Conservation (phyloP, 345 rosid species). For the Physaria fendleri region DNA sequence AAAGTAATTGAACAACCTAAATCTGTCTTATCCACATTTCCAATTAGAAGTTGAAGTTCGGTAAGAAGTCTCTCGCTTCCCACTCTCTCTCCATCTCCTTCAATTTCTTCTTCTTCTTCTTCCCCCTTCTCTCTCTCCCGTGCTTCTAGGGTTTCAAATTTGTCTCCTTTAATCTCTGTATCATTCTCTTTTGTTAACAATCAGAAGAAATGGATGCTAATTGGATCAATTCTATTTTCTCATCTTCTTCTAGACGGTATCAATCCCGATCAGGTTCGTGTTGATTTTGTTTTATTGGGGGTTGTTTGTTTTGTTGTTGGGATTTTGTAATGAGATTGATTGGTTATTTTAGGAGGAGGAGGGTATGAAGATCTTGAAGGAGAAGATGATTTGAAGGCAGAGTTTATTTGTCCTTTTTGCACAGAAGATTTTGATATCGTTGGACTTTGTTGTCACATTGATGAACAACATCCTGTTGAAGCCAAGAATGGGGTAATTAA, state of each 20-base stretch:
- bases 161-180: neutral
- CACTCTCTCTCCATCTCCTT: slow-evolving; percentile 21
- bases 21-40: neutral
- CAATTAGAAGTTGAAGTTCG: slow-evolving; percentile 15
- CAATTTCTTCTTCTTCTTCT: neutral
- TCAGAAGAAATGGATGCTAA: slow-evolving; percentile 23
- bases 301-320: neutral
- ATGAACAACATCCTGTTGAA: slow-evolving; percentile 87
- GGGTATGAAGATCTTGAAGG: slow-evolving; percentile 48
- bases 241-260: slow-evolving; percentile 22
- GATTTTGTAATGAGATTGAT: neutral
- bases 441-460: slow-evolving; percentile 83
- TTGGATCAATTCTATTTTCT: slow-evolving; percentile 31
- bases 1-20: neutral
- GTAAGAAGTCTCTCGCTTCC: slow-evolving; percentile 26
- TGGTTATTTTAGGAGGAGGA: slow-evolving; percentile 38
- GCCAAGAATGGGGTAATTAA: slow-evolving; percentile 65
- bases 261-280: slow-evolving; percentile 31
- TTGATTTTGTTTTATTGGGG: neutral
- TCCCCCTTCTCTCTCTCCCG: neutral
- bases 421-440: slow-evolving; percentile 80
- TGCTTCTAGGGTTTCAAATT: slow-evolving; percentile 19
- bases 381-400: slow-evolving; percentile 57
- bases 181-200: neutral
- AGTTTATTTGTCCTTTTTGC: slow-evolving; percentile 74